A percentile compares a stretch with the other conserved stretches of the same genome.
Evolutionary conservation across 805 yeast species (phyloP).

Genomic region (Suhomyces prunicola): DNA sequence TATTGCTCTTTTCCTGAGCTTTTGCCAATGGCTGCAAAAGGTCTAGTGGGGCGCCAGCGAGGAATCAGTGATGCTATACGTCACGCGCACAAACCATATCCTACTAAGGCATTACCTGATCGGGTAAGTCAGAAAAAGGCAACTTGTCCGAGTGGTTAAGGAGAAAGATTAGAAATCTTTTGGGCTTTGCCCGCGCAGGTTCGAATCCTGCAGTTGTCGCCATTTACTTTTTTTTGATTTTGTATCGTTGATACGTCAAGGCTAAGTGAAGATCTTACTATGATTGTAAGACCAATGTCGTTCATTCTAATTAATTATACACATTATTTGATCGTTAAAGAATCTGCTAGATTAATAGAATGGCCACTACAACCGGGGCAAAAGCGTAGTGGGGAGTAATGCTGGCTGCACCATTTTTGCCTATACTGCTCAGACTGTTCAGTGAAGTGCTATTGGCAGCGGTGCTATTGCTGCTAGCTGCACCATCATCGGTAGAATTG

Average conservation of each 20-base stretch:
- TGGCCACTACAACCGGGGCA: not conserved
- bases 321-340: not conserved
- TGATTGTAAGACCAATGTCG: not conserved
- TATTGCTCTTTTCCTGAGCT: not conserved
- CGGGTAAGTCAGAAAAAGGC: slow-evolving; percentile 22
- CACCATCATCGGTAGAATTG: not conserved
- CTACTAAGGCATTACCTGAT: too few relatives aligned
- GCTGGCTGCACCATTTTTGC: not conserved
- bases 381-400: not conserved
- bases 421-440: not conserved
- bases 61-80: too few relatives aligned
- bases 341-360: not conserved
- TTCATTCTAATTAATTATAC: not conserved
- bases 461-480: not conserved
- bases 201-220: slow-evolving; percentile 60
- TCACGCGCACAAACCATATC: not conserved
- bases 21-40: not conserved
- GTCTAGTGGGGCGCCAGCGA: too few relatives aligned
- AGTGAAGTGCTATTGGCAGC: not conserved
- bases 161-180: slow-evolving; percentile 58
- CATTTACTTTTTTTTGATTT: slow-evolving; percentile 22
- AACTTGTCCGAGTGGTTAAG: slow-evolving; percentile 58
- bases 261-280: not conserved
- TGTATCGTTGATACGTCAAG: not conserved
- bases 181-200: slow-evolving; percentile 64